Evolutionary conservation across 2,329 filamentous ascomycete species (phyloP), one percentile per base, ranked within the genome.

Genomic region (Talaromyces sp.): DNA sequence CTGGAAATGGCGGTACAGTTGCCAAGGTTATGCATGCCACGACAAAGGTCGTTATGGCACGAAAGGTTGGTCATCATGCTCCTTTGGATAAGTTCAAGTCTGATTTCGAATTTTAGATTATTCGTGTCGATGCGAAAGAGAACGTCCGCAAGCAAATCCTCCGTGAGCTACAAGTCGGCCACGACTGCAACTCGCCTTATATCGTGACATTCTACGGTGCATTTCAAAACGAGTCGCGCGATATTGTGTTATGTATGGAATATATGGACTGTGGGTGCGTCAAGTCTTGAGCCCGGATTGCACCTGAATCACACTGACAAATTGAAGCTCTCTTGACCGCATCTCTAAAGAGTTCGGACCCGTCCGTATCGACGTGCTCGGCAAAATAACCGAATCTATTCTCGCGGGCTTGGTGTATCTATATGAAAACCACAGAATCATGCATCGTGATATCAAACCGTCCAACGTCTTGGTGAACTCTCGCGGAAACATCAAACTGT

Each of bases 201-300:
- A 98, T 99, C 74, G 95, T 99, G 67, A 97, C 91, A 63, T 99
- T 97, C 79, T 98, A 98, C 75, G 95, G 95, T 67, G 95, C 95
- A 43, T 99, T 98, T 76, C 86, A 98, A 74, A 98, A 97, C 76
- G 91, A 96, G 75, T 93, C 93, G 68, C 94, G 96, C 75, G 95
- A 99, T 81, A 96, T 99, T 66, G 96, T 98, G 72, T 94, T 99
- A 89, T 99, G 95, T 79, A 99, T 99, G 95, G 95, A 99, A 78
- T 98, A 99, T 77, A 97, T 97, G 92, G 95, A 99, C 79, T 92
- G 94, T 76, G 95, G 95, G 95, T 98, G 85, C 79, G 91, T 82
- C 13, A 38, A 49, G 6, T 25, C 17, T 27, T 5, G 19, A 7
- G 13, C 6, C 15, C 34, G 13, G 47, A 3, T 31, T 64, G n/a